These are phyloP conservation scores for Barnettozyma populi DNA, from an alignment of 805 yeast genomes.

Conservation along the genomic window DNA sequence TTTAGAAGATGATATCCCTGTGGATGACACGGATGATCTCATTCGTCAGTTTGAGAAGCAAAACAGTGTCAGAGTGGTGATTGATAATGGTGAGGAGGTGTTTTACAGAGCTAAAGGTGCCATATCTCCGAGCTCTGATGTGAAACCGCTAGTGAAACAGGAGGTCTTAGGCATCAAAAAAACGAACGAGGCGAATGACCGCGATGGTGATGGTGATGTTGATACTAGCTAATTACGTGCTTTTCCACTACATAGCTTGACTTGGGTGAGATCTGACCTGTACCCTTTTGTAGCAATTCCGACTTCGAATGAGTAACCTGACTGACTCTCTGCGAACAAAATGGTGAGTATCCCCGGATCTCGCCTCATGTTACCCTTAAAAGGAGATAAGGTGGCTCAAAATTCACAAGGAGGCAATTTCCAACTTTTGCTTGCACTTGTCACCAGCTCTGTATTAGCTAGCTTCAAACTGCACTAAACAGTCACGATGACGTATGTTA, in stretches of 20 bases:
- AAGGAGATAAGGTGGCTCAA: constrained; percentile 1
- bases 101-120: constrained; percentile 2
- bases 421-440: background rate
- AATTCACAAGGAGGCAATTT: background rate
- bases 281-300: background rate
- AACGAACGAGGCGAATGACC: background rate
- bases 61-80: constrained; percentile 13
- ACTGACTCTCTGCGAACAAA: background rate
- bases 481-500: background rate
- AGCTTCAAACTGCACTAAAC: background rate
- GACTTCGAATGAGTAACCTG: background rate
- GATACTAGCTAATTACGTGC: background rate
- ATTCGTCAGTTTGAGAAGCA: constrained; percentile 13
- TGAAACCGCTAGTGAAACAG: background rate
- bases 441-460: background rate
- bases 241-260: background rate
- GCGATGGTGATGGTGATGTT: background rate
- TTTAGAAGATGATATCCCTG: constrained; percentile 10
- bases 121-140: background rate
- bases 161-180: background rate
- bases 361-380: background rate
- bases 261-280: too few relatives aligned
- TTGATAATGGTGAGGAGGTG: constrained; percentile 3
- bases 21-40: constrained; percentile 14
- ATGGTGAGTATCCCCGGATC: background rate